Evolutionary conservation across 768 basidiomycete species (phyloP).

Genomic region (Podaxis rugospora): DNA sequence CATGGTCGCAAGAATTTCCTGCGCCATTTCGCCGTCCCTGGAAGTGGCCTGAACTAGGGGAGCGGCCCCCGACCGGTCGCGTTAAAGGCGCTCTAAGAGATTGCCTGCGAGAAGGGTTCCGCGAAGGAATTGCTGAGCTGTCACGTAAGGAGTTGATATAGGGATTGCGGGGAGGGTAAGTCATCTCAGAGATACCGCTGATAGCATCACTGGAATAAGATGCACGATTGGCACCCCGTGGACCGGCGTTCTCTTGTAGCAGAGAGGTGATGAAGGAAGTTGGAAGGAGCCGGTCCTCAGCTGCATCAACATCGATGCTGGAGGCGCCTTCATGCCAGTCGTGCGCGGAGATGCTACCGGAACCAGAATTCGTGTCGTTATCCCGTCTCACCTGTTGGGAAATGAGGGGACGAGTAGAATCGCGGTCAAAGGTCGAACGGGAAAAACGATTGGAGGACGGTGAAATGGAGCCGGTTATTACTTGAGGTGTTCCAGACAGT

Average conservation of each 20-base stretch:
- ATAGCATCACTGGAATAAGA: slow-evolving; percentile 37
- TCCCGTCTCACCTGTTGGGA: not conserved
- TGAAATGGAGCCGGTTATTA: not conserved
- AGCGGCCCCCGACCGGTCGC: slow-evolving; percentile 2
- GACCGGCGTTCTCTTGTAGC: slow-evolving; percentile 38
- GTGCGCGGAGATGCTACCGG: slow-evolving; percentile 31
- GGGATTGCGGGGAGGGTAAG: slow-evolving; percentile 38
- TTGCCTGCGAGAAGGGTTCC: not conserved
- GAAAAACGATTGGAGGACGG: slow-evolving; percentile 2
- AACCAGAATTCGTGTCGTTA: not conserved
- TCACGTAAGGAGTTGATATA: slow-evolving; percentile 3
- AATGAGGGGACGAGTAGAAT: not conserved
- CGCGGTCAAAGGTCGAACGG: slow-evolving; percentile 2
- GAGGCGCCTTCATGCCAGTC: slow-evolving; percentile 64
- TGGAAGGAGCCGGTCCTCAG: slow-evolving; percentile 53
- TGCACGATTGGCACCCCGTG: slow-evolving; percentile 22
- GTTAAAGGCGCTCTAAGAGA: not conserved
- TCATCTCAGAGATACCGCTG: slow-evolving; percentile 51
- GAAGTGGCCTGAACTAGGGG: not conserved
- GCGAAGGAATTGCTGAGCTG: not conserved
- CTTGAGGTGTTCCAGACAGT: not conserved
- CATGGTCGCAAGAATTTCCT: not conserved
- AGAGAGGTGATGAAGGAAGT: slow-evolving; percentile 60
- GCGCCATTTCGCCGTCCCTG: not conserved
- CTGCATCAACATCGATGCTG: slow-evolving; percentile 49